Conservation (phyloP, 1,139 yeast genomes). For the Eremothecium gossypii region DNA sequence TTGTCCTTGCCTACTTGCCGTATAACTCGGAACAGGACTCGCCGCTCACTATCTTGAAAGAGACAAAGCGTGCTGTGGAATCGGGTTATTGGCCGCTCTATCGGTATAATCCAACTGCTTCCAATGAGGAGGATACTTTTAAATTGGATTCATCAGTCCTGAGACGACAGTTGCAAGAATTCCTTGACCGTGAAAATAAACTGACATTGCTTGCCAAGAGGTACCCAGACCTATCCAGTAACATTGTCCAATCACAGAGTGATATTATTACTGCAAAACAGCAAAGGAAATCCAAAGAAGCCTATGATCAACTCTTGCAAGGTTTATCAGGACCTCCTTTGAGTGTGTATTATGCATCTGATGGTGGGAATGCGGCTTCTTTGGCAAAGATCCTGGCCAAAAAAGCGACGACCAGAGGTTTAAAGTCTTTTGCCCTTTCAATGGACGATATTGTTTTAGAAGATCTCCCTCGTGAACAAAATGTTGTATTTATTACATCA, state of each 20-base stretch:
- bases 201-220: conserved; percentile 63
- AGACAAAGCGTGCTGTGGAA: conserved; percentile 84
- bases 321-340: conserved; percentile 92
- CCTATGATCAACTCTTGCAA: conserved; percentile 66
- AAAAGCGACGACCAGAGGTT: conserved; percentile 80
- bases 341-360: conserved; percentile 85
- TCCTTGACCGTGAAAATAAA: conserved; percentile 84
- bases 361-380: conserved; percentile 87
- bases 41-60: conserved; percentile 68
- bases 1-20: conserved; percentile 86
- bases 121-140: conserved; percentile 46
- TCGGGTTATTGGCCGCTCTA: conserved; percentile 95
- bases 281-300: conserved; percentile 61
- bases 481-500: conserved; percentile 72
- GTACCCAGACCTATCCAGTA: conserved; percentile 71
- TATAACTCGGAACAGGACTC: conserved; percentile 56
- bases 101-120: conserved; percentile 61
- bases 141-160: conserved; percentile 77
- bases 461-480: conserved; percentile 72
- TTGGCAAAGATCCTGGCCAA: conserved; percentile 74
- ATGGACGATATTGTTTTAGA: conserved; percentile 83
- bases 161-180: conserved; percentile 64
- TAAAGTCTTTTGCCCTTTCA: conserved; percentile 65
- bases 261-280: conserved; percentile 54
- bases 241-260: conserved; percentile 55